phyloP scores from a whole-genome alignment of 2,329 filamentous ascomycete species.

The Bipolaris gigantea region DNA sequence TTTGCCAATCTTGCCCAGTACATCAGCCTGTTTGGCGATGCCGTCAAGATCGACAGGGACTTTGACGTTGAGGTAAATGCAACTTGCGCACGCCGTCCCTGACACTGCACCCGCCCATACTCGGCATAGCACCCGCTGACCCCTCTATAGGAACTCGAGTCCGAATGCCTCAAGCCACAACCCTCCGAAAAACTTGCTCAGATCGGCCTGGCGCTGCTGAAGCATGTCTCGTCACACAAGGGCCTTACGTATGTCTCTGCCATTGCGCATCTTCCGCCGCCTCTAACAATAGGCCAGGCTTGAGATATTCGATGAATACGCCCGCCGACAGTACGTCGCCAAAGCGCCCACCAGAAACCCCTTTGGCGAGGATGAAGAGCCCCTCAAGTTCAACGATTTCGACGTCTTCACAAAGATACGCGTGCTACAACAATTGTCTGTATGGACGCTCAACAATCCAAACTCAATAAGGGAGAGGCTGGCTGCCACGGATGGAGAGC shows the following conservation, averaged over 20 bases:
- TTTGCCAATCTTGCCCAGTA: constrained; percentile 94
- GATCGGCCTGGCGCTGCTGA: constrained; percentile 83
- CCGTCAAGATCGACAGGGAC: constrained; percentile 85
- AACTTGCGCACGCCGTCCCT: constrained; percentile 23
- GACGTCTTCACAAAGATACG: constrained; percentile 80
- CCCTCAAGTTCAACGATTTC: constrained; percentile 76
- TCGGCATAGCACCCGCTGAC: constrained; percentile 32
- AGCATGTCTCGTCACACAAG: constrained; percentile 91
- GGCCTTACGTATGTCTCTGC: constrained; percentile 74
- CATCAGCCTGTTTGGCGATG: constrained; percentile 86
- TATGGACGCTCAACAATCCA: constrained; percentile 85
- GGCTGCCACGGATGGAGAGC: constrained; percentile 78
- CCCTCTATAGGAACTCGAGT: constrained; percentile 73
- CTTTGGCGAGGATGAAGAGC: constrained; percentile 75
- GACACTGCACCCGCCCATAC: constrained; percentile 15
- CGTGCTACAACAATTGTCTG: constrained; percentile 83
- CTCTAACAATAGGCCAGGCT: constrained; percentile 55
- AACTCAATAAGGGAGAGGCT: constrained; percentile 86
- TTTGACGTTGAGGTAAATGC: constrained; percentile 80
- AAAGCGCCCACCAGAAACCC: constrained; percentile 81
- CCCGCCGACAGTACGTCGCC: constrained; percentile 81
- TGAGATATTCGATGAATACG: constrained; percentile 92
- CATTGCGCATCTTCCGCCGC: neutral
- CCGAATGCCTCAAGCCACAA: constrained; percentile 77
- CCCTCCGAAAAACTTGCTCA: constrained; percentile 74